These are phyloP conservation scores for Hericium coralloides DNA, from an alignment of 768 basidiomycete genomes.

Conservation along the genomic window DNA sequence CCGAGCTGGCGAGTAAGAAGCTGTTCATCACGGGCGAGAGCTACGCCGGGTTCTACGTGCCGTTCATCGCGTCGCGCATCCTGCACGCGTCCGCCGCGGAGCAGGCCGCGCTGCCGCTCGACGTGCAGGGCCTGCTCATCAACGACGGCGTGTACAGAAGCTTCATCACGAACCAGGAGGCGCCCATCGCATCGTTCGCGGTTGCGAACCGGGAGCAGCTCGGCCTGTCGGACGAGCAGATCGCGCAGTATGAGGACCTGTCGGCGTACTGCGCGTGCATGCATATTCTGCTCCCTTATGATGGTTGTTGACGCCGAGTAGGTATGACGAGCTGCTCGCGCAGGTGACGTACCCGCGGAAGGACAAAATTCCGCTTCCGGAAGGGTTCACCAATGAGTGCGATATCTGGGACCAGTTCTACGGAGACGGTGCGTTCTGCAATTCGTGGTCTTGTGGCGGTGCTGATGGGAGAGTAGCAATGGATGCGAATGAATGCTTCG, in stretches of 20 bases:
- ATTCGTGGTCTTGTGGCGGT: neutral
- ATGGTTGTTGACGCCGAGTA: neutral
- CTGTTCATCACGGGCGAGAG: neutral
- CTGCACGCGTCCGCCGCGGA: slow-evolving; percentile 4
- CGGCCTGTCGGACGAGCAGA: neutral
- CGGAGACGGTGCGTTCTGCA: neutral
- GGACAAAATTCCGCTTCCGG: neutral
- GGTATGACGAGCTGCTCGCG: neutral
- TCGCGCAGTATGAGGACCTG: neutral
- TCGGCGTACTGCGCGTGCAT: neutral
- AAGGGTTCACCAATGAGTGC: neutral
- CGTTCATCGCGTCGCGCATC: slow-evolving; percentile 10
- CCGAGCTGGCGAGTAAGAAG: slow-evolving; percentile 8
- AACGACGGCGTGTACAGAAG: slow-evolving; percentile 10
- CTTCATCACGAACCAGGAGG: neutral
- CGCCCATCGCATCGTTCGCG: neutral
- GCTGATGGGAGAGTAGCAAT: neutral
- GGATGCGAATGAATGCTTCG: neutral
- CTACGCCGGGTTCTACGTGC: slow-evolving; percentile 2
- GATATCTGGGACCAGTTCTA: neutral
- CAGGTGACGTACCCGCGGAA: neutral
- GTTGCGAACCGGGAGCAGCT: neutral
- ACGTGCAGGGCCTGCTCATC: slow-evolving; percentile 9
- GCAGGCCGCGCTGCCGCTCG: slow-evolving; percentile 3
- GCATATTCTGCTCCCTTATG: neutral